A percentile compares a stretch with the other conserved stretches of the same genome.
These are phyloP conservation scores for Xylariales sp. DNA, from an alignment of 2,329 filamentous ascomycete genomes.

Conservation along the genomic window DNA sequence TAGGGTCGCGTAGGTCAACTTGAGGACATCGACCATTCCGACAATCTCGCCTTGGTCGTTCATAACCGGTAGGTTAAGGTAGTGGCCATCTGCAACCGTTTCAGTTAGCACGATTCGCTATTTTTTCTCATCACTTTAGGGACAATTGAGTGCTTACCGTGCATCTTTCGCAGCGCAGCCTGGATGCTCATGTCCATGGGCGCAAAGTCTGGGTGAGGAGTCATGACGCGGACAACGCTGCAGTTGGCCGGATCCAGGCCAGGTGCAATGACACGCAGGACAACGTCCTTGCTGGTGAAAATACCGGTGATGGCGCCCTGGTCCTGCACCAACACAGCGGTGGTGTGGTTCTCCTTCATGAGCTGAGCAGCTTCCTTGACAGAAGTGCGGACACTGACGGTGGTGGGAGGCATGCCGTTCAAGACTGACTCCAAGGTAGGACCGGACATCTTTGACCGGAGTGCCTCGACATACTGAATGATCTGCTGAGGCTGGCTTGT, in stretches of 20 bases:
- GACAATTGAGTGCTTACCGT: slow-evolving; percentile 77
- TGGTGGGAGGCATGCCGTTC: slow-evolving; percentile 86
- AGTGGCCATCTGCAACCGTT: slow-evolving; percentile 81
- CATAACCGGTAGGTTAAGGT: slow-evolving; percentile 97
- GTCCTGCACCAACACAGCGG: slow-evolving; percentile 92
- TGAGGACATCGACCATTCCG: slow-evolving; percentile 98
- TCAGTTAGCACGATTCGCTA: no score
- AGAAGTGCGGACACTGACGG: slow-evolving; percentile 91
- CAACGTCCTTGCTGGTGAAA: slow-evolving; percentile 98
- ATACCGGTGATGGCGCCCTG: slow-evolving; percentile 97
- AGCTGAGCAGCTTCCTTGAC: slow-evolving; percentile 91
- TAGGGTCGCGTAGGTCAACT: slow-evolving; percentile 94
- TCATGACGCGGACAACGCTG: slow-evolving; percentile 98
- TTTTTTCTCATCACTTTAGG: no score
- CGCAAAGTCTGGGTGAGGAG: slow-evolving; percentile 96
- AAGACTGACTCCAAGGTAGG: slow-evolving; percentile 93
- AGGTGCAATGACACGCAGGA: slow-evolving; percentile 94
- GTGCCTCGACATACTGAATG: slow-evolving; percentile 96
- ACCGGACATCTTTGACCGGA: slow-evolving; percentile 95
- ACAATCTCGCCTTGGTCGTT: slow-evolving; percentile 96
- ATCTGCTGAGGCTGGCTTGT: slow-evolving; percentile 97
- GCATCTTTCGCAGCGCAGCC: slow-evolving; percentile 97
- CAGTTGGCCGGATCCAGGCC: slow-evolving; percentile 91
- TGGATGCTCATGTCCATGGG: slow-evolving; percentile 99
- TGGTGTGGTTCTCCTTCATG: slow-evolving; percentile 99